Percentiles rank a stretch among this genome's conserved stretches.
Conservation (phyloP, 75 land plant genomes). For the Pinus tabuliformis region DNA sequence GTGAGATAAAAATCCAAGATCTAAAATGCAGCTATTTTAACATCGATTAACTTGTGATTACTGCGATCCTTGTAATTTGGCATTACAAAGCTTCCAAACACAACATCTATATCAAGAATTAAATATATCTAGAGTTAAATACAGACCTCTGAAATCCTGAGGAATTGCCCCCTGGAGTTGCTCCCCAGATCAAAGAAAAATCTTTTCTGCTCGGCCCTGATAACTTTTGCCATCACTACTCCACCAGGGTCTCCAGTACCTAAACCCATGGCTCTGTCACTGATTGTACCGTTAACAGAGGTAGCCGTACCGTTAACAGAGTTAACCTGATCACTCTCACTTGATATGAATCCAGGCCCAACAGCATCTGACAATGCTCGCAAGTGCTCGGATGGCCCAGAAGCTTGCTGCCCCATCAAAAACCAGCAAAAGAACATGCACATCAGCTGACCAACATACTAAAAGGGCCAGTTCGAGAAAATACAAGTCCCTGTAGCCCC, state of each 20-base stretch:
- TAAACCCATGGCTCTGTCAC: conserved; percentile 48
- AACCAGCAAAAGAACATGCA: neutral
- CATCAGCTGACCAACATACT: neutral
- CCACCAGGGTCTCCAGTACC: conserved; percentile 46
- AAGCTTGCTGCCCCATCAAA: conserved; percentile 34
- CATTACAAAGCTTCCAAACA: neutral
- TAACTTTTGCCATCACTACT: conserved; percentile 67
- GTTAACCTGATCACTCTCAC: conserved; percentile 32
- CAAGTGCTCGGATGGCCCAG: conserved; percentile 46
- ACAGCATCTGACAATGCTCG: conserved; percentile 78
- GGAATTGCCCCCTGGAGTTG: conserved; percentile 90
- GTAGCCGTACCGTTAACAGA: conserved; percentile 40
- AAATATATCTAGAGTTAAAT: neutral
- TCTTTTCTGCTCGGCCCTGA: conserved; percentile 97
- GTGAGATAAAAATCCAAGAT: neutral
- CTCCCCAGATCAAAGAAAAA: conserved; percentile 97
- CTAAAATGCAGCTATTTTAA: neutral
- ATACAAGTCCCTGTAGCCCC: neutral
- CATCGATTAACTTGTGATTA: neutral
- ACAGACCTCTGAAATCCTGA: conserved; percentile 88
- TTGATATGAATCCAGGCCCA: conserved; percentile 76
- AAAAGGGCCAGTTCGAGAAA: neutral
- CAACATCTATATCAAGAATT: neutral
- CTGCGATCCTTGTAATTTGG: no score
- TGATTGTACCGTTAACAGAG: conserved; percentile 39